These are phyloP conservation scores for Filosporella fistucella DNA, from an alignment of 495 filamentous ascomycete species.

Conservation along the genomic window DNA sequence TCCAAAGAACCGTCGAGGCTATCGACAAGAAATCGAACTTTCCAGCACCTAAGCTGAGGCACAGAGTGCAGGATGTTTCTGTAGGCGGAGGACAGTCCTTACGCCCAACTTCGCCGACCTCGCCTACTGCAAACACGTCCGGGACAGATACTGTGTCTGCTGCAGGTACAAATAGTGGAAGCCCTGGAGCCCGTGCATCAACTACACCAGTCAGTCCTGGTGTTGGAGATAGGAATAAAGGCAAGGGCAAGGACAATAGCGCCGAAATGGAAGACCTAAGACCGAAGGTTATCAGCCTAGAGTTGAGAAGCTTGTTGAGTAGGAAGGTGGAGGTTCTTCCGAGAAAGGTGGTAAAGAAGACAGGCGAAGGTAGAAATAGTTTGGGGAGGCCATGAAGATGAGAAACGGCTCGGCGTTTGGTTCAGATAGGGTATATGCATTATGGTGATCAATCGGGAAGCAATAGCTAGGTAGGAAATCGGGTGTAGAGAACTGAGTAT, in stretches of 20 bases:
- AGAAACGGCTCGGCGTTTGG: no score
- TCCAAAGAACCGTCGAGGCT: conserved; percentile 80
- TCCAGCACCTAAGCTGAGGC: conserved; percentile 49
- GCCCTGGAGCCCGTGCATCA: not conserved
- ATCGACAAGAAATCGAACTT: conserved; percentile 88
- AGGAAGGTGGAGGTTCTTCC: conserved; percentile 63
- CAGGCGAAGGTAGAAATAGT: conserved; percentile 29
- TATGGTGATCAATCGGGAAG: no score
- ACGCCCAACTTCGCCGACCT: conserved; percentile 2
- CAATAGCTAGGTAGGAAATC: no score
- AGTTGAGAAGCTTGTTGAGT: conserved; percentile 71
- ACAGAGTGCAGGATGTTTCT: conserved; percentile 28
- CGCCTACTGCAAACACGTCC: conserved; percentile 10
- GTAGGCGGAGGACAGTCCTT: not conserved
- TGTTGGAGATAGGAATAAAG: not conserved
- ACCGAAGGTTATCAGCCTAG: conserved; percentile 71
- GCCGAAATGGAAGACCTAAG: conserved; percentile 30
- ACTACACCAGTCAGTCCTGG: conserved; percentile 1
- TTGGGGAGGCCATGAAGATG: conserved; percentile 1
- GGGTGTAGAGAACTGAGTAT: no score
- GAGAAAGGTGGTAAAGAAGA: conserved; percentile 44
- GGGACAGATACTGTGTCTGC: conserved; percentile 16
- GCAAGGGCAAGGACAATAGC: conserved; percentile 28
- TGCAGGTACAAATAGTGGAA: conserved; percentile 11
- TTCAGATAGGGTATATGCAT: no score